Percentiles rank a stretch among this genome's conserved stretches.
Evolutionary conservation across 345 rosid species (phyloP).

Genomic region (Barbarea vulgaris): DNA sequence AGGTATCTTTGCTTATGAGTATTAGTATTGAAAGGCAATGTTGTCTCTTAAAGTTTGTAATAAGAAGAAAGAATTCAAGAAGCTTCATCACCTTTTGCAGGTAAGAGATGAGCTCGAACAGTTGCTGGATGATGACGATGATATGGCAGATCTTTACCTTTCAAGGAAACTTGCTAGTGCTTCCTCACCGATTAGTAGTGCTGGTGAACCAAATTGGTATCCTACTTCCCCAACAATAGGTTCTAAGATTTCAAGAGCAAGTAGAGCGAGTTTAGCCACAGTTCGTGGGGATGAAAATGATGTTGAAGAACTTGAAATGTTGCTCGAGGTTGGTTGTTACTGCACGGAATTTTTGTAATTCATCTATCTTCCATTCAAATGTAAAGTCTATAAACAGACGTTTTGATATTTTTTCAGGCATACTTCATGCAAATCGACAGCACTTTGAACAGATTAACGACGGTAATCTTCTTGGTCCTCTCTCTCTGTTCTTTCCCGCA

Average conservation of each 20-base stretch:
- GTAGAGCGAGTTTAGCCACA: conserved; percentile 83
- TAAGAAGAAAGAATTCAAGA: not conserved
- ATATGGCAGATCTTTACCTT: conserved; percentile 96
- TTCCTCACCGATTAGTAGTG: conserved; percentile 69
- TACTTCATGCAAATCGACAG: conserved; percentile 96
- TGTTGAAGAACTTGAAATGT: conserved; percentile 99
- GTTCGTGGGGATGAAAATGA: conserved; percentile 90
- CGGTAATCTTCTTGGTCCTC: conserved; percentile 48
- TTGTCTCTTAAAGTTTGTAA: not conserved
- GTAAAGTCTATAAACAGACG: not conserved
- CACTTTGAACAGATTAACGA: conserved; percentile 81
- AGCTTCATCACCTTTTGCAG: conserved; percentile 43
- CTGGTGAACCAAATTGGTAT: conserved; percentile 77
- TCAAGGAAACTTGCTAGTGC: conserved; percentile 79
- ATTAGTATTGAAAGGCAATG: not conserved
- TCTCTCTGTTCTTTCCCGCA: not conserved
- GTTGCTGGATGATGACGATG: conserved; percentile 94
- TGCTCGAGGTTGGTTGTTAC: conserved; percentile 69
- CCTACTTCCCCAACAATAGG: conserved; percentile 86
- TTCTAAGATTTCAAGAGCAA: conserved; percentile 91
- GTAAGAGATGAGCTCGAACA: conserved; percentile 98
- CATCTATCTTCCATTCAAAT: not conserved
- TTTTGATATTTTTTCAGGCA: conserved; percentile 55
- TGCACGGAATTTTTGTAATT: not conserved
- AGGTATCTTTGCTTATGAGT: not conserved